Percentiles rank a stretch among this genome's conserved stretches.
Conservation (phyloP, 2,329 filamentous ascomycete genomes). For the Aspergillus sp. region DNA sequence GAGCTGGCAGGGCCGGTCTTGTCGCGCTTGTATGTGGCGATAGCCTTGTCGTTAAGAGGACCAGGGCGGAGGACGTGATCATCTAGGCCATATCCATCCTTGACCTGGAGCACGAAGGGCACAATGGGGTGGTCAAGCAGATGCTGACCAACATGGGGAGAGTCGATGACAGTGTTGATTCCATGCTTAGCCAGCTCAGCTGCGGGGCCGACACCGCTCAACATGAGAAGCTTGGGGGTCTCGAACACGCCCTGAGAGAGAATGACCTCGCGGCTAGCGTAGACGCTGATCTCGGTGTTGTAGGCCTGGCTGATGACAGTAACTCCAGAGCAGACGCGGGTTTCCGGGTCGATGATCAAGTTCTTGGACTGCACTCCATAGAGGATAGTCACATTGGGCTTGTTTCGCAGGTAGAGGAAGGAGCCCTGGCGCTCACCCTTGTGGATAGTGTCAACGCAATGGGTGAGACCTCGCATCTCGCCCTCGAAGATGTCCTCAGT, state of each 20-base stretch:
- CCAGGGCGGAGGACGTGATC: slow-evolving; percentile 41
- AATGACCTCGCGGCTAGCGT: slow-evolving; percentile 50
- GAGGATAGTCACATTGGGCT: slow-evolving; percentile 58
- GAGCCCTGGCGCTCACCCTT: slow-evolving; percentile 55
- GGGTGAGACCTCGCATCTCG: slow-evolving; percentile 53
- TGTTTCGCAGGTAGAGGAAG: slow-evolving; percentile 53
- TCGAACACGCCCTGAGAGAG: slow-evolving; percentile 54
- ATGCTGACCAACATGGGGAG: slow-evolving; percentile 31
- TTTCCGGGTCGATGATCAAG: slow-evolving; percentile 52
- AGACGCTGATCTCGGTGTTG: slow-evolving; percentile 44
- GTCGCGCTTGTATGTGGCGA: slow-evolving; percentile 40
- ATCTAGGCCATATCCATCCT: slow-evolving; percentile 44
- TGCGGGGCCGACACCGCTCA: slow-evolving; percentile 48
- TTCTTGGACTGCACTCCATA: slow-evolving; percentile 52
- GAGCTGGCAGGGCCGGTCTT: slow-evolving; percentile 42
- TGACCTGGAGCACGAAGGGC: slow-evolving; percentile 43
- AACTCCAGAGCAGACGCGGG: slow-evolving; percentile 46
- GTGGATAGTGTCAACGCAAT: slow-evolving; percentile 59
- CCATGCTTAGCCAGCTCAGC: slow-evolving; percentile 37
- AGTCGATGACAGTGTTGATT: slow-evolving; percentile 33
- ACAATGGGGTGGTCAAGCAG: slow-evolving; percentile 43
- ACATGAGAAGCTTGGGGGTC: slow-evolving; percentile 53
- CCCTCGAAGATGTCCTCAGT: slow-evolving; percentile 59
- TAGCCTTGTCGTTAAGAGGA: slow-evolving; percentile 27
- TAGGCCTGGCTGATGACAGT: slow-evolving; percentile 44